phyloP scores from a whole-genome alignment of 306 rosid species.

The Senna tora region DNA sequence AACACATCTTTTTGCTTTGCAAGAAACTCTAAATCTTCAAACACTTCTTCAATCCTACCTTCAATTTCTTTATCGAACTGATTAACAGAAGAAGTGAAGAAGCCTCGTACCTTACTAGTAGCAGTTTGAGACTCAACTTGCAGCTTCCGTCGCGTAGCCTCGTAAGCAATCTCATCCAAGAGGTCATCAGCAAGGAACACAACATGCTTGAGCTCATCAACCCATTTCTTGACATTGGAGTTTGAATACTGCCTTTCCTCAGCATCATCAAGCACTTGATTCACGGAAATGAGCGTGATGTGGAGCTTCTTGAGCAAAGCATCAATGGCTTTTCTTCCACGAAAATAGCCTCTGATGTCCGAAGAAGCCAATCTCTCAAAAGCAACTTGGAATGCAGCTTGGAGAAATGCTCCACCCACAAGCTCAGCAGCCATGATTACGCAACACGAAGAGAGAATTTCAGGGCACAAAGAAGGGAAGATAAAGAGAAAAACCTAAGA shows the following conservation, averaged over 20 bases:
- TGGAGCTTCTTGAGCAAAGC: slow-evolving; percentile 15
- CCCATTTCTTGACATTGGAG: slow-evolving; percentile 34
- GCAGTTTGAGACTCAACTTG: background rate
- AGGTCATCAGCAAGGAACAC: slow-evolving; percentile 28
- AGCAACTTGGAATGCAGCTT: slow-evolving; percentile 23
- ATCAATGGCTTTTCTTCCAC: background rate
- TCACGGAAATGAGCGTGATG: slow-evolving; percentile 5
- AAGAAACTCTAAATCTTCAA: slow-evolving; percentile 32
- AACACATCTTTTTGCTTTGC: slow-evolving; percentile 32
- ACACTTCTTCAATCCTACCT: slow-evolving; percentile 16
- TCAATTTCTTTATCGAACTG: slow-evolving; percentile 20
- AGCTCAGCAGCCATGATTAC: slow-evolving; percentile 16
- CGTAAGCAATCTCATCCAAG: slow-evolving; percentile 43
- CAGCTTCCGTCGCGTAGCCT: slow-evolving; percentile 3
- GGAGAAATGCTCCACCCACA: slow-evolving; percentile 40
- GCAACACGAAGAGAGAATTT: background rate
- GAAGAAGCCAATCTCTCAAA: slow-evolving; percentile 35
- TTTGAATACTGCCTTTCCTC: slow-evolving; percentile 38
- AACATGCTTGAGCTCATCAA: slow-evolving; percentile 37
- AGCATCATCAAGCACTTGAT: slow-evolving; percentile 43
- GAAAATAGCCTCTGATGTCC: slow-evolving; percentile 11
- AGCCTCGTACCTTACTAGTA: background rate
- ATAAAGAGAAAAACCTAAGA: no score
- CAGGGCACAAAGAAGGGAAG: no score
- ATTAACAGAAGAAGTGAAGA: background rate